A percentile compares a stretch with the other conserved stretches of the same genome.
Evolutionary conservation across 805 yeast genomes (phyloP).

Genomic region (Barnettozyma pratensis): DNA sequence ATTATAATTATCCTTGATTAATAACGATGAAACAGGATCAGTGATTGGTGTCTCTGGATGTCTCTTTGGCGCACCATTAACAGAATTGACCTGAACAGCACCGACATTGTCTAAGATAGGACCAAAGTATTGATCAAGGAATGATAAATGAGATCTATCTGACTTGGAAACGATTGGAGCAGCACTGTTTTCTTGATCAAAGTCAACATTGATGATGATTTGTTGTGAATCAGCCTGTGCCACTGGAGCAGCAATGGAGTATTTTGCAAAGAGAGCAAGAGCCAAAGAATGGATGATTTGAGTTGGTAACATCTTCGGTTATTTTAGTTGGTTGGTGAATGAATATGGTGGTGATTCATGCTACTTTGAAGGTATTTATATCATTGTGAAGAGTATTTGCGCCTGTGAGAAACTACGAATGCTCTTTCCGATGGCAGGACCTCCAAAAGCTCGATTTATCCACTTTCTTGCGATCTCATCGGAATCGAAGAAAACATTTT

Average conservation of each 20-base stretch:
- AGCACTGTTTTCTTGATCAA: conserved; percentile 1
- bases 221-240: conserved; percentile 21
- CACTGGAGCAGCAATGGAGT: conserved; percentile 18
- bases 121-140: conserved; percentile 32
- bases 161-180: background rate
- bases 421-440: too few species aligned
- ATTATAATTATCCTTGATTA: conserved; percentile 28
- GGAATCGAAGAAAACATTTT: too few species aligned
- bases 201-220: conserved; percentile 21
- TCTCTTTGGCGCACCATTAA: conserved; percentile 23
- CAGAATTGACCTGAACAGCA: conserved; percentile 19
- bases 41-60: conserved; percentile 24
- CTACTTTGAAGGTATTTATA: too few species aligned
- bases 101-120: conserved; percentile 27
- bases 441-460: too few species aligned
- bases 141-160: conserved; percentile 23
- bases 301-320: conserved; percentile 16
- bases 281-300: conserved; percentile 13
- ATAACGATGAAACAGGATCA: conserved; percentile 26
- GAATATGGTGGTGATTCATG: too few species aligned
- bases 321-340: too few species aligned
- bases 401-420: too few species aligned
- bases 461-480: too few species aligned
- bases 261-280: conserved; percentile 6
- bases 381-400: too few species aligned